A percentile compares a stretch with the other conserved stretches of the same genome.
These are phyloP conservation scores for Lentithecium fluviatile DNA, from an alignment of 495 filamentous ascomycete genomes.

Conservation along the genomic window DNA sequence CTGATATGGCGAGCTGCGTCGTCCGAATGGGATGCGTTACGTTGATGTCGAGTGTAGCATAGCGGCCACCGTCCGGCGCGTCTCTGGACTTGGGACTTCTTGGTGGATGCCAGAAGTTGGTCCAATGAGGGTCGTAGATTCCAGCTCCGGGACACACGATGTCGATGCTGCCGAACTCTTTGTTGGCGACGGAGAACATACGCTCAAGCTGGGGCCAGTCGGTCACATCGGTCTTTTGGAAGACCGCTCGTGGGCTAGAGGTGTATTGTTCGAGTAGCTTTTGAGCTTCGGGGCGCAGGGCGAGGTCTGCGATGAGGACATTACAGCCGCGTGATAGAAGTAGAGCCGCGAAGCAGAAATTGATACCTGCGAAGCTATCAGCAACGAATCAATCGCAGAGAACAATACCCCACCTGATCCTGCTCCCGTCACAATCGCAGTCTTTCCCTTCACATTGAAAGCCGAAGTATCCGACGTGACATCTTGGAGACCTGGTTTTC, in stretches of 20 bases:
- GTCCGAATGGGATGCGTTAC: constrained; percentile 67
- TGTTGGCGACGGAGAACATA: constrained; percentile 56
- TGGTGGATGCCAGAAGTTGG: constrained; percentile 67
- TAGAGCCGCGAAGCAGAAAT: constrained; percentile 59
- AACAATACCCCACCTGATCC: constrained; percentile 55
- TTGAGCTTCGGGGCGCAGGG: constrained; percentile 62
- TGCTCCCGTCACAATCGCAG: constrained; percentile 69
- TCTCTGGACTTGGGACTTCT: constrained; percentile 53
- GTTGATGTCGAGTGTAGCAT: constrained; percentile 64
- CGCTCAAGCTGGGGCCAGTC: constrained; percentile 58
- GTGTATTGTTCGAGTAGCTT: constrained; percentile 54
- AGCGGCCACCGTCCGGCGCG: constrained; percentile 38
- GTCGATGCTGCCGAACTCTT: constrained; percentile 59
- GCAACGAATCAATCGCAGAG: no score
- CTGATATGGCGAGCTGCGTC: constrained; percentile 63
- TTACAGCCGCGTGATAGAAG: constrained; percentile 62
- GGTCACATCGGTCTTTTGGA: constrained; percentile 62
- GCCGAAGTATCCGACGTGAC: constrained; percentile 2
- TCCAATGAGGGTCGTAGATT: constrained; percentile 65
- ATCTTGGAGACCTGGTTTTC: neutral
- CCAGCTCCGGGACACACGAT: constrained; percentile 71
- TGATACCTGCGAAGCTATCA: constrained; percentile 47
- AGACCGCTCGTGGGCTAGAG: constrained; percentile 51
- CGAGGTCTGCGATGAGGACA: constrained; percentile 65
- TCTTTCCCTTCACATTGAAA: constrained; percentile 50